Evolutionary conservation across 371 early-diverging fungal genomes (phyloP).

Genomic region (Zancudomyces culisetae): DNA sequence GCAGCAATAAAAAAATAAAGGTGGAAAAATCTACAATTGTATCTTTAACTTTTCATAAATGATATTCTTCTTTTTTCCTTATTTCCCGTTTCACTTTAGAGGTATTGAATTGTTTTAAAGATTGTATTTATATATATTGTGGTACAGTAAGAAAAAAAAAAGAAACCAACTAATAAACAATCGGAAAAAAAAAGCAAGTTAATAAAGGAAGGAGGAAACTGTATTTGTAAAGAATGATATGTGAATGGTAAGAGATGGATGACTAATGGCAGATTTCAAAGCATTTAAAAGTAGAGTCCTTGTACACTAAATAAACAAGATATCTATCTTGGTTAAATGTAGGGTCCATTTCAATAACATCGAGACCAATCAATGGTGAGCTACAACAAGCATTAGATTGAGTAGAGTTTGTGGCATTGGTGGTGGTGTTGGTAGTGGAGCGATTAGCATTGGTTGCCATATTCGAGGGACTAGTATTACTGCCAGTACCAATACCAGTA

Average conservation of each 20-base stretch:
- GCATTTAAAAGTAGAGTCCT: not conserved
- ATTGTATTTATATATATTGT: too few species aligned
- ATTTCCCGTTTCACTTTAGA: not conserved
- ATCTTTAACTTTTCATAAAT: not conserved
- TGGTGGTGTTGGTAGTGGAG: too few species aligned
- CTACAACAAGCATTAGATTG: too few species aligned
- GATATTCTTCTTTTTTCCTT: not conserved
- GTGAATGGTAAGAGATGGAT: not conserved
- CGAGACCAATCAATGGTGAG: too few species aligned
- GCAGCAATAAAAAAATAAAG: not conserved
- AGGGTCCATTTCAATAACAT: too few species aligned
- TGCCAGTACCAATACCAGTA: too few species aligned
- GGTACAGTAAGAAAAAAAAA: not conserved
- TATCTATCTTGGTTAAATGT: too few species aligned
- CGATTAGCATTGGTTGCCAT: too few species aligned
- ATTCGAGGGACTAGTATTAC: too few species aligned
- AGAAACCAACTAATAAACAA: not conserved
- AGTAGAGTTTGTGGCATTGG: too few species aligned
- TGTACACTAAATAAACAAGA: not conserved
- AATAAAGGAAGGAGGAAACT: not conserved
- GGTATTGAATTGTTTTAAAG: not conserved
- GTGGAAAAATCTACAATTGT: not conserved
- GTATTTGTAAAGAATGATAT: not conserved
- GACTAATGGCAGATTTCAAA: not conserved
- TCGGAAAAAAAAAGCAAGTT: not conserved